A percentile compares a stretch with the other conserved stretches of the same genome.
These are phyloP conservation scores for Colletotrichum aenigma DNA, from an alignment of 2,329 filamentous ascomycete species.

Conservation along the genomic window DNA sequence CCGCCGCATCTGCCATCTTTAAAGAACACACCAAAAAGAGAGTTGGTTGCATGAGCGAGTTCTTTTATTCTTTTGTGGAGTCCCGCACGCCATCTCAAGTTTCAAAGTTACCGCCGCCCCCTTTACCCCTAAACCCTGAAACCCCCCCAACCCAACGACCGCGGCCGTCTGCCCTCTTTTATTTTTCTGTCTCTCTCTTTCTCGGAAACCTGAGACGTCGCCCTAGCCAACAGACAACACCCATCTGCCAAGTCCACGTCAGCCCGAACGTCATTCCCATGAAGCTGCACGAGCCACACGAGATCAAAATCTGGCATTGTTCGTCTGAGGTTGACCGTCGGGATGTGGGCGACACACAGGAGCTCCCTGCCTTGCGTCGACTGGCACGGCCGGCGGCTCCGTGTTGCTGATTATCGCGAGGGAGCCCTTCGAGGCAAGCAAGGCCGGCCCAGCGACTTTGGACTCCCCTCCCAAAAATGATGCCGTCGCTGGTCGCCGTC, in stretches of 20 bases:
- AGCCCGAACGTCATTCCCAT: not conserved
- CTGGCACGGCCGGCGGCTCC: not conserved
- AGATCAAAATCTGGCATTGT: not conserved
- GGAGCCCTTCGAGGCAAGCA: not conserved
- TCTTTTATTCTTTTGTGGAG: not conserved
- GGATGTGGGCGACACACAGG: not conserved
- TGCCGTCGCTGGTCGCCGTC: not conserved
- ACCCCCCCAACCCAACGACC: not conserved
- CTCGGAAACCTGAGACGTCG: not conserved
- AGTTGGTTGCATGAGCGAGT: not conserved
- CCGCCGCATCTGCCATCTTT: not conserved
- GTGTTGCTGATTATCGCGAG: not conserved
- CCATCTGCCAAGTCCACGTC: not conserved
- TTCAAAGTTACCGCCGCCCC: not conserved
- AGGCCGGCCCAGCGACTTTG: not conserved
- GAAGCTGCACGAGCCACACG: not conserved
- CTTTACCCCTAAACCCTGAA: not conserved
- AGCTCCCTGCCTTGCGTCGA: not conserved
- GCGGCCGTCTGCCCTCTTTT: not conserved
- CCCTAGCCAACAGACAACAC: not conserved
- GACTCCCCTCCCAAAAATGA: not conserved
- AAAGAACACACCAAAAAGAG: not conserved
- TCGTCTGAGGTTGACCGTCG: not conserved
- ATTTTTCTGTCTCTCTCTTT: not conserved
- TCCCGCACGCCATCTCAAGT: not conserved